Base-by-base conservation (phyloP, 2,329 filamentous ascomycete species). In the Trichoderma hamatum region DNA sequence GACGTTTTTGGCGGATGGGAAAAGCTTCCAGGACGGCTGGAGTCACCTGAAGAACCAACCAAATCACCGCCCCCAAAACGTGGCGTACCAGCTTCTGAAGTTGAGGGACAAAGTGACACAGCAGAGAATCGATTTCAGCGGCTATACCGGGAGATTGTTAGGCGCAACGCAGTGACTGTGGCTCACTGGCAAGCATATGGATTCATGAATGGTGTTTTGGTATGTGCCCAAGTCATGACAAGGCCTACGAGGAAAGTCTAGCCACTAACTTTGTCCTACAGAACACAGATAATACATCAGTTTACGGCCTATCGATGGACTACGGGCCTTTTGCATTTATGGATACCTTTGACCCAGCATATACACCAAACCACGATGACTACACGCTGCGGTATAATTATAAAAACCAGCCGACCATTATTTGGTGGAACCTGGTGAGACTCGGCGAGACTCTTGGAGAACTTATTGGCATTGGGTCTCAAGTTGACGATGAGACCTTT, bases 371-470 rank as follows among this genome's bases (percentile, higher is more conserved):
- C 77, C 96, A 99, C 78, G 96, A 99, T 79, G 96, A 99, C 76
- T 86, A 91, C 76, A 86, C 91, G 82, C 83, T 97, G 34, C 88
- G 96, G 58, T 99, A 99, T 78, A 90, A 89, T 73, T 99, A 98
- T 83, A 90, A 90, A 73, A 97, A 97, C 78, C 96, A 99, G 77
- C 94, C 96, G 0, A 94, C 90, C 54, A 92, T 99, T 69, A 96
- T 99, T 76, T 99, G 96, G 96, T 99, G 96, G 96, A 98, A 98
- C 75, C 85, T 98, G 0, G 93, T 97, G 1, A 89, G 96, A 1
- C 86, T 99, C 0, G 96, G 94, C 69, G 96, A 99, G 81, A 88
- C 92, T 0, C 78, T 99, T 0, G 96, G 93, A 24, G 96, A 98
- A 80, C 84, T 97, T 1, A 88, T 99, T 68, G 96, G 95, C 21